Conservation (phyloP, 139 green algal genomes). For the Eudorina sp. region DNA sequence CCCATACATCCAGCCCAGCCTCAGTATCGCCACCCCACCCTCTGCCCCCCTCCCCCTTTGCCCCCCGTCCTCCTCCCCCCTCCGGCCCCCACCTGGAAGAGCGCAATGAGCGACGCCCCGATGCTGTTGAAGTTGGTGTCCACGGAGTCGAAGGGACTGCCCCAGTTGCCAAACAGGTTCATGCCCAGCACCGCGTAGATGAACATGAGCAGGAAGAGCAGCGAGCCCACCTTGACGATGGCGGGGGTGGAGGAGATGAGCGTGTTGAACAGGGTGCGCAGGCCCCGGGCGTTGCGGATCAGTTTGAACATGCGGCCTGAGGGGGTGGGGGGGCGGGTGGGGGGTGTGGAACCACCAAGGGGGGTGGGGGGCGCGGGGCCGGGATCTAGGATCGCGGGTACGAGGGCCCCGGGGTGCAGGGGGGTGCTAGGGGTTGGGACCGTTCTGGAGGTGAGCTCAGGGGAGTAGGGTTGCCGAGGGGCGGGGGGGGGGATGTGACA, state of each 20-base stretch:
- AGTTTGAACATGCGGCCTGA: slow-evolving; percentile 73
- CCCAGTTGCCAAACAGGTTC: slow-evolving; percentile 70
- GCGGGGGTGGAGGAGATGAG: slow-evolving; percentile 75
- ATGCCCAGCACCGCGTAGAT: slow-evolving; percentile 82
- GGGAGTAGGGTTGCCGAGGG: no score
- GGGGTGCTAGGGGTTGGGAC: no score
- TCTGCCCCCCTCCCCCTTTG: not conserved
- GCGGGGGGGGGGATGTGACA: no score
- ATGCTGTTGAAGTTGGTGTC: slow-evolving; percentile 78
- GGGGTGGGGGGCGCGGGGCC: no score
- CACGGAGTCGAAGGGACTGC: slow-evolving; percentile 46
- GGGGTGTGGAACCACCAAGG: not conserved
- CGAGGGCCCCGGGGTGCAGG: no score
- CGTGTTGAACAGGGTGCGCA: slow-evolving; percentile 80
- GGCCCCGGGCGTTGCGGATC: slow-evolving; percentile 70
- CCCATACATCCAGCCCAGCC: not conserved
- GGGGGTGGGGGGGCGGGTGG: no score
- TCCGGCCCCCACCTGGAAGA: slow-evolving; percentile 36
- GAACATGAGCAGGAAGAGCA: slow-evolving; percentile 83
- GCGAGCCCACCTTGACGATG: slow-evolving; percentile 75
- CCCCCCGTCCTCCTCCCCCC: not conserved
- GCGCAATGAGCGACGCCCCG: not conserved
- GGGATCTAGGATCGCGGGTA: no score
- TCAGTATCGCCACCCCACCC: no score
- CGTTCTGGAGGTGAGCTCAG: no score